A percentile compares a stretch with the other conserved stretches of the same genome.
phyloP scores from a whole-genome alignment of 768 basidiomycete species.

The Chlorophyllum brunneum region DNA sequence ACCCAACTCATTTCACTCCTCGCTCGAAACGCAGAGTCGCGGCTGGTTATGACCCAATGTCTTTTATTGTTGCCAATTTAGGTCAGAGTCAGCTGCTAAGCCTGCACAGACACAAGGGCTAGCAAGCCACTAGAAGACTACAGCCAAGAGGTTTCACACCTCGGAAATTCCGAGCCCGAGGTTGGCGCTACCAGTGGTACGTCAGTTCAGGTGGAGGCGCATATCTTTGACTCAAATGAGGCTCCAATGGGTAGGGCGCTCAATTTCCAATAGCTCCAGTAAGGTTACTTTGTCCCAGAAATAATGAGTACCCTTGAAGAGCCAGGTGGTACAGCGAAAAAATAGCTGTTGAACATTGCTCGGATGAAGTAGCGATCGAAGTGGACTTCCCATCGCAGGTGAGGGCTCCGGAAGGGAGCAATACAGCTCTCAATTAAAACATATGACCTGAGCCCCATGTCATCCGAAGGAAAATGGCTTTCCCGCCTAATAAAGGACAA shows the following conservation, averaged over 20 bases:
- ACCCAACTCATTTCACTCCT: neutral
- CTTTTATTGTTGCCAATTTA: neutral
- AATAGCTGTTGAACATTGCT: too few species aligned
- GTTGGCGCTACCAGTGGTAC: neutral
- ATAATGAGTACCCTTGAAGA: too few species aligned
- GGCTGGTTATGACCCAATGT: too few species aligned
- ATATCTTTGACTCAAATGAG: neutral
- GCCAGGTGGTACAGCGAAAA: too few species aligned
- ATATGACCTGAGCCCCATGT: too few species aligned
- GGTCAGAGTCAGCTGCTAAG: neutral
- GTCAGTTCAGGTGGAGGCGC: neutral
- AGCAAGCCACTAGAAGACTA: constrained; percentile 5
- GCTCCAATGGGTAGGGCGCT: neutral
- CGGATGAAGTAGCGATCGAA: too few species aligned
- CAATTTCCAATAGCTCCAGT: neutral
- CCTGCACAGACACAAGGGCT: constrained; percentile 4
- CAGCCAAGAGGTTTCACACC: constrained; percentile 1
- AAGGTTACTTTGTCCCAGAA: neutral
- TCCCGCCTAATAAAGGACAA: neutral
- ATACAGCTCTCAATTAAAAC: too few species aligned
- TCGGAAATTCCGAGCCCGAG: constrained; percentile 2
- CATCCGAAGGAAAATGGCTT: too few species aligned
- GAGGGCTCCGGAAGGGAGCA: too few species aligned
- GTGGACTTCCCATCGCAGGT: too few species aligned
- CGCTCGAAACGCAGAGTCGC: neutral